A percentile compares a stretch with the other conserved stretches of the same genome.
These are phyloP conservation scores for Cucurbita pepo DNA, from an alignment of 306 rosid species.

Conservation along the genomic window DNA sequence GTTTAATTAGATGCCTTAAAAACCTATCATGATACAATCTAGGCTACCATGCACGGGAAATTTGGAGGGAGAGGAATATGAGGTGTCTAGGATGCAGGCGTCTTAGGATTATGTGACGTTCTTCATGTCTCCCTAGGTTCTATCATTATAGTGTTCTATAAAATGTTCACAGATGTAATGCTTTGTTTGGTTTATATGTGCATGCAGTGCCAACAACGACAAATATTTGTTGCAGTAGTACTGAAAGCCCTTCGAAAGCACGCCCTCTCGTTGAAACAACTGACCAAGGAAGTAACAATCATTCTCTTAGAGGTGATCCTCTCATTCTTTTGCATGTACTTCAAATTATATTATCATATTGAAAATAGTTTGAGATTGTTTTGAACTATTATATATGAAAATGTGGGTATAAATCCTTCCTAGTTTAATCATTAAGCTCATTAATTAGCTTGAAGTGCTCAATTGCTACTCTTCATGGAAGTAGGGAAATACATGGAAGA, in stretches of 20 bases:
- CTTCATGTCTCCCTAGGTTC: neutral
- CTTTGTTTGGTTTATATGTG: conserved; percentile 8
- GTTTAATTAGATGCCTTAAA: neutral
- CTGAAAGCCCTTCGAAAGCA: conserved; percentile 47
- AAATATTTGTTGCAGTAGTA: conserved; percentile 67
- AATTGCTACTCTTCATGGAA: neutral
- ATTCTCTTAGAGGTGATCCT: conserved; percentile 51
- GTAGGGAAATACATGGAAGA: neutral
- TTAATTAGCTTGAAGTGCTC: neutral
- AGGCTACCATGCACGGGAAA: neutral
- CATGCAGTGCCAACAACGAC: conserved; percentile 26
- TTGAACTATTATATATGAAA: neutral
- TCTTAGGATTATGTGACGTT: neutral
- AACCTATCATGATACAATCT: neutral
- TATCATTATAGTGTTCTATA: neutral
- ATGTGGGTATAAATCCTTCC: neutral
- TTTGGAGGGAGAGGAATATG: neutral
- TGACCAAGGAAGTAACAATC: conserved; percentile 38
- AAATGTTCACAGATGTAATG: neutral
- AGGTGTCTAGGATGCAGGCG: neutral
- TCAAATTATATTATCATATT: neutral
- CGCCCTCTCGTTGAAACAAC: conserved; percentile 30
- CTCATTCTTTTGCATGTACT: neutral
- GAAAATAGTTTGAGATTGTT: neutral
- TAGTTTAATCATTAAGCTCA: neutral